Evolutionary conservation across 345 rosid species (phyloP).

Genomic region (Populus alba): DNA sequence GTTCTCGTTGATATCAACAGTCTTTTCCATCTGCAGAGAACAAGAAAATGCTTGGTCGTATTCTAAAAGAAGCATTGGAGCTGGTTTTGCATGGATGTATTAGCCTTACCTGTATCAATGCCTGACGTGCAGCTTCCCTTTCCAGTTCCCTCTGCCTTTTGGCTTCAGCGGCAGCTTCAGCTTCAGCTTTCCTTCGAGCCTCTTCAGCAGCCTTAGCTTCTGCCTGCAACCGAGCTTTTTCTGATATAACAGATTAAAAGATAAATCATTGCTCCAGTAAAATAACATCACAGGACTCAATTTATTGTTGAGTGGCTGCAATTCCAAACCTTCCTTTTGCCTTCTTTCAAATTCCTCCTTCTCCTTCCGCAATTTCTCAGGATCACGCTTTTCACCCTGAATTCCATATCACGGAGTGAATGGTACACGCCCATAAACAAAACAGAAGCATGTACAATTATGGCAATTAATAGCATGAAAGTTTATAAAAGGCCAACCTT

Average conservation of each 20-base stretch:
- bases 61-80: neutral
- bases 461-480: neutral
- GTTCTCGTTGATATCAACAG: conserved; percentile 81
- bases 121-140: conserved; percentile 92
- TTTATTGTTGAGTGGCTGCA: neutral
- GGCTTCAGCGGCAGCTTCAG: conserved; percentile 73
- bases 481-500: conserved; percentile 46
- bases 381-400: conserved; percentile 75
- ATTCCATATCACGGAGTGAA: conserved; percentile 11
- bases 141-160: conserved; percentile 73
- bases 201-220: conserved; percentile 88
- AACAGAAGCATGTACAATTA: neutral
- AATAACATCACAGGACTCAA: neutral
- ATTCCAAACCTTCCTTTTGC: conserved; percentile 64
- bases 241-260: conserved; percentile 34
- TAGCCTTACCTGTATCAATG: conserved; percentile 57
- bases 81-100: neutral
- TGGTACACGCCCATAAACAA: neutral
- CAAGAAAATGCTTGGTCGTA: neutral
- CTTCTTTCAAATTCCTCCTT: conserved; percentile 80
- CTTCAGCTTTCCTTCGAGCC: conserved; percentile 66
- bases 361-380: conserved; percentile 67
- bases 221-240: conserved; percentile 73
- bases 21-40: conserved; percentile 80
- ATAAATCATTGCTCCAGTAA: neutral